Conservation (phyloP, 176 grass and related monocot species). For the Triticum dicoccoides region DNA sequence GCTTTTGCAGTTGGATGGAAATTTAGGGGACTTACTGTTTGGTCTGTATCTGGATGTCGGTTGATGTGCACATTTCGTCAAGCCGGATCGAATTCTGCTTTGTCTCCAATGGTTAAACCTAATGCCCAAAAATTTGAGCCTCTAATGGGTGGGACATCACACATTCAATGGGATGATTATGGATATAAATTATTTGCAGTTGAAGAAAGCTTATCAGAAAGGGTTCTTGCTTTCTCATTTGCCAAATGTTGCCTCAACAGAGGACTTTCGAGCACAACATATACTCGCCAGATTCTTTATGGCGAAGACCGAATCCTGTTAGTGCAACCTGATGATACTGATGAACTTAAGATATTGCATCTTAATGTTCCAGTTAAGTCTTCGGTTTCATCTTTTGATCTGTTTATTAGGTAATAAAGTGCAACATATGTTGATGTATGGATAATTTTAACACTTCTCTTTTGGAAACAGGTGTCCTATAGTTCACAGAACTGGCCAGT, state of each 20-base stretch:
- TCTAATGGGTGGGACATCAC: slow-evolving; percentile 83
- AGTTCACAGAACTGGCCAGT: slow-evolving; percentile 97
- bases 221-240: slow-evolving; percentile 89
- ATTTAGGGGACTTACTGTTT: slow-evolving; percentile 93
- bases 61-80: slow-evolving; percentile 98
- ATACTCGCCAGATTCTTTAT: slow-evolving; percentile 84
- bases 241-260: slow-evolving; percentile 88
- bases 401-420: slow-evolving; percentile 20
- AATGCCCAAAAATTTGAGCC: slow-evolving; percentile 74
- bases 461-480: slow-evolving; percentile 74
- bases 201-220: slow-evolving; percentile 83
- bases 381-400: slow-evolving; percentile 30
- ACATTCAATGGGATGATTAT: slow-evolving; percentile 94
- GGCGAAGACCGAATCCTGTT: slow-evolving; percentile 82
- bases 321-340: slow-evolving; percentile 82
- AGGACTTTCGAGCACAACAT: slow-evolving; percentile 81
- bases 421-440: slow-evolving; percentile 12
- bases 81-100: slow-evolving; percentile 67
- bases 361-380: slow-evolving; percentile 95
- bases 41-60: slow-evolving; percentile 94
- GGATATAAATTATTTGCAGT: slow-evolving; percentile 90
- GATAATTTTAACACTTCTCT: slow-evolving; percentile 11
- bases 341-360: slow-evolving; percentile 94
- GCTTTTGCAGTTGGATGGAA: slow-evolving; percentile 98
- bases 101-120: slow-evolving; percentile 77